Evolutionary conservation across 257 asterid genomes (phyloP).

Genomic region (Pogostemon cablin): DNA sequence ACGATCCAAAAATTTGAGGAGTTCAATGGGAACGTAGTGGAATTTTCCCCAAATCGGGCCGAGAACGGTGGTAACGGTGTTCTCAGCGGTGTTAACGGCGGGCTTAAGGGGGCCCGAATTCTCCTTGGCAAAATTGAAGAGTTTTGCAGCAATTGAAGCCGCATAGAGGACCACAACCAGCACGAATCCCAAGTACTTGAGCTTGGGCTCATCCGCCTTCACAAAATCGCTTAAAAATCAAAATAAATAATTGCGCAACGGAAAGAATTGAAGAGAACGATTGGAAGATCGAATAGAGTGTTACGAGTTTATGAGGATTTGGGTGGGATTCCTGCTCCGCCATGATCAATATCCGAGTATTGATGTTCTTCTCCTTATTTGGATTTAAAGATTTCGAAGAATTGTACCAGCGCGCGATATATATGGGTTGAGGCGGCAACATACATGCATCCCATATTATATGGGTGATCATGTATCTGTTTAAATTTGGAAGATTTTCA

Average conservation of each 20-base stretch:
- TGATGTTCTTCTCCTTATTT: background rate
- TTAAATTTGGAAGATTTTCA: no score
- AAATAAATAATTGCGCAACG: background rate
- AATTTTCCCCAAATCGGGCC: constrained; percentile 29
- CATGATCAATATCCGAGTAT: constrained; percentile 1
- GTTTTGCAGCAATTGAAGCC: constrained; percentile 9
- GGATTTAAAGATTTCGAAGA: background rate
- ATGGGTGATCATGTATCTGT: no score
- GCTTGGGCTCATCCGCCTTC: constrained; percentile 29
- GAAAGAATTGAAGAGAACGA: background rate
- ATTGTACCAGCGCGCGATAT: background rate
- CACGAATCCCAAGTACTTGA: constrained; percentile 36
- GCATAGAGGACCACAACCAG: constrained; percentile 20
- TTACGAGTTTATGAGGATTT: background rate
- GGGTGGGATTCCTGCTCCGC: background rate
- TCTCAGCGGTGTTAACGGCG: constrained; percentile 25
- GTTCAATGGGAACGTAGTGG: constrained; percentile 22
- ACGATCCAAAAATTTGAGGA: constrained; percentile 32
- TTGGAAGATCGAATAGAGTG: background rate
- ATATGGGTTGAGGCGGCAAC: no score
- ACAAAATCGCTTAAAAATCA: constrained; percentile 14
- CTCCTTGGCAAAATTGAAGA: constrained; percentile 31
- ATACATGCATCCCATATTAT: background rate
- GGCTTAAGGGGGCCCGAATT: constrained; percentile 34
- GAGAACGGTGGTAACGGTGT: constrained; percentile 19